phyloP scores from a whole-genome alignment of 345 rosid species.

The Turritis glabra region DNA sequence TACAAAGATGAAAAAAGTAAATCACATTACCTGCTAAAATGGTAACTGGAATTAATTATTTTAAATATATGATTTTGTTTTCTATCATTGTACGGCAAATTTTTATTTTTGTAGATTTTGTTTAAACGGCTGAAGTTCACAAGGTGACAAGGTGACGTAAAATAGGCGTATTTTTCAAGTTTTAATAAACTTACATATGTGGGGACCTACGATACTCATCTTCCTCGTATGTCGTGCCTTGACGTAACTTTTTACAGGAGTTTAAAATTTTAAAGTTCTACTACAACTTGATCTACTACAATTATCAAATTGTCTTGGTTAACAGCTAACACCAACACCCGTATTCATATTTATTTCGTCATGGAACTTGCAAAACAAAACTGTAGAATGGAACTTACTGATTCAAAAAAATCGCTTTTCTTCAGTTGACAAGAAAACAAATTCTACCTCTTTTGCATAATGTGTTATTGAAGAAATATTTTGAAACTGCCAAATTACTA shows the following conservation, averaged over 20 bases:
- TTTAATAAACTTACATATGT: not conserved
- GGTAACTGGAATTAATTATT: not conserved
- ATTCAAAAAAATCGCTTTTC: no score
- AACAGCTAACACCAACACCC: not conserved
- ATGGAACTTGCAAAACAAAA: no score
- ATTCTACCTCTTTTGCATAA: no score
- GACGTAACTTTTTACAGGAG: not conserved
- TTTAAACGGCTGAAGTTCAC: not conserved
- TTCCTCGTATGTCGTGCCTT: constrained; percentile 24
- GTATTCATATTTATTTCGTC: no score
- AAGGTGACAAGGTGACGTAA: constrained; percentile 30
- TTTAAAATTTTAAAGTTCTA: not conserved
- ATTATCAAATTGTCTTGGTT: not conserved
- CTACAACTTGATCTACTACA: not conserved
- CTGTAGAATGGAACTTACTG: no score
- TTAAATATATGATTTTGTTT: not conserved
- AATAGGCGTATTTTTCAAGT: not conserved
- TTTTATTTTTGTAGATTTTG: not conserved
- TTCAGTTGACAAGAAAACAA: no score
- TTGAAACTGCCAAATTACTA: no score
- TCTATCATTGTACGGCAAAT: not conserved
- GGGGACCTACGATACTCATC: not conserved
- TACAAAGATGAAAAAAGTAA: not conserved
- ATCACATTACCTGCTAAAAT: not conserved
- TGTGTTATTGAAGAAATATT: no score